These are phyloP conservation scores for Pythium sukuiense DNA, from an alignment of 352 stramenopile species.

Conservation along the genomic window DNA sequence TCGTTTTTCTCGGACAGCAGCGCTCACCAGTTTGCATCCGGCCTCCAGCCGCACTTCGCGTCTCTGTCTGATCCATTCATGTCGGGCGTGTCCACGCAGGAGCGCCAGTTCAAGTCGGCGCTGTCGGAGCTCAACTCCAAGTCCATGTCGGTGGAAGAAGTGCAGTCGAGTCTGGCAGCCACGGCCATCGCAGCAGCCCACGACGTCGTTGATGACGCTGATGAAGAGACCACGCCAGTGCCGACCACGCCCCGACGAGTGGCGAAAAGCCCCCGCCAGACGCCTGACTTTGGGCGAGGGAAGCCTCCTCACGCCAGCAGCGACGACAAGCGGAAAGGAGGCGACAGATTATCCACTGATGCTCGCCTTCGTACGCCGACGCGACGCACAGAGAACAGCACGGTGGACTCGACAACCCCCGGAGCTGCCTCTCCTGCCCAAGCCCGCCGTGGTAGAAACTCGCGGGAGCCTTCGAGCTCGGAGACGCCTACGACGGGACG, in stretches of 20 bases:
- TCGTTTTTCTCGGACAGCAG: slow-evolving; percentile 22
- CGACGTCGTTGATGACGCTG: slow-evolving; percentile 15
- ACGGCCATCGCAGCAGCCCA: slow-evolving; percentile 26
- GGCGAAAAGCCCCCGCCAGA: slow-evolving; percentile 7
- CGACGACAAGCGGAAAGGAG: slow-evolving; percentile 22
- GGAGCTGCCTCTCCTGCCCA: slow-evolving; percentile 1
- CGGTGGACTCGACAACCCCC: background rate
- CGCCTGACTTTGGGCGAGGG: slow-evolving; percentile 1
- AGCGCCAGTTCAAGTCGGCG: slow-evolving; percentile 42
- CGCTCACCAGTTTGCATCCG: slow-evolving; percentile 20
- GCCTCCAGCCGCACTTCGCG: slow-evolving; percentile 13
- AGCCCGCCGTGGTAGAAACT: slow-evolving; percentile 13
- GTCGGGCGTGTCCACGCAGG: background rate
- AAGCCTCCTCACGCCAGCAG: slow-evolving; percentile 3
- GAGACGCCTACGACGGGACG: slow-evolving; percentile 5
- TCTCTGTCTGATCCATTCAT: slow-evolving; percentile 19
- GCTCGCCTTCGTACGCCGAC: slow-evolving; percentile 7
- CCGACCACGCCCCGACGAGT: slow-evolving; percentile 5
- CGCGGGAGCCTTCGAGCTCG: background rate
- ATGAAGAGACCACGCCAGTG: background rate
- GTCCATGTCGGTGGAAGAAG: slow-evolving; percentile 54
- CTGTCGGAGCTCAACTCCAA: slow-evolving; percentile 71
- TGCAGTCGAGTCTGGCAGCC: slow-evolving; percentile 30
- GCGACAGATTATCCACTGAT: background rate
- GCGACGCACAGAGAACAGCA: slow-evolving; percentile 10